Conservation (phyloP, 139 green algal species). For the Ettlia oleoabundans region DNA sequence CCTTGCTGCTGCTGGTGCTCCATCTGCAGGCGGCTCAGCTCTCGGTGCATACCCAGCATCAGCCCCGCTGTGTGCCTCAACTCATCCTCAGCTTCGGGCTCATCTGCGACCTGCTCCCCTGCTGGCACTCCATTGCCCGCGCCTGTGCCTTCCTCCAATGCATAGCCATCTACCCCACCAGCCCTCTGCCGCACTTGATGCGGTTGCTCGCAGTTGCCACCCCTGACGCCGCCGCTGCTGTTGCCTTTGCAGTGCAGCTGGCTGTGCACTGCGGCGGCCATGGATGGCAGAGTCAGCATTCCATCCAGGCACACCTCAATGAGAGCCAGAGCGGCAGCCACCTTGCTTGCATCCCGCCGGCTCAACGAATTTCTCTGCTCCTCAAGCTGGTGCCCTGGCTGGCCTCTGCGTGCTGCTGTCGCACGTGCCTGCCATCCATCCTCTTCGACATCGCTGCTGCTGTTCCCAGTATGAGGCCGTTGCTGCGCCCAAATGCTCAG, state of each 20-base stretch:
- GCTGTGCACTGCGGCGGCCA: constrained; percentile 8
- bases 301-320: constrained; percentile 29
- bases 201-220: no score
- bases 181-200: no score
- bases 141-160: neutral
- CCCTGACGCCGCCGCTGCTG: constrained; percentile 21
- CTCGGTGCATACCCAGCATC: constrained; percentile 27
- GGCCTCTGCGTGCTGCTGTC: no score
- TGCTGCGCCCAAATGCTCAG: neutral
- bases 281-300: constrained; percentile 6
- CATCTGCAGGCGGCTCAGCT: constrained; percentile 12
- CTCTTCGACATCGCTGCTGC: neutral
- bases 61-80: constrained; percentile 2
- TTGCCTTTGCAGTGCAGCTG: constrained; percentile 27
- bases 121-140: neutral
- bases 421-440: neutral
- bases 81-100: neutral
- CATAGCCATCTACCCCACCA: no score
- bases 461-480: neutral
- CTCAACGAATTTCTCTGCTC: neutral
- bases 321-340: neutral
- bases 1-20: neutral
- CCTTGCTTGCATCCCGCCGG: neutral
- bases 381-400: no score
- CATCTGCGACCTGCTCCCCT: neutral